Percentiles rank a stretch among this genome's conserved stretches.
Conservation (phyloP, 352 stramenopile species). For the Pythium aristosporum region DNA sequence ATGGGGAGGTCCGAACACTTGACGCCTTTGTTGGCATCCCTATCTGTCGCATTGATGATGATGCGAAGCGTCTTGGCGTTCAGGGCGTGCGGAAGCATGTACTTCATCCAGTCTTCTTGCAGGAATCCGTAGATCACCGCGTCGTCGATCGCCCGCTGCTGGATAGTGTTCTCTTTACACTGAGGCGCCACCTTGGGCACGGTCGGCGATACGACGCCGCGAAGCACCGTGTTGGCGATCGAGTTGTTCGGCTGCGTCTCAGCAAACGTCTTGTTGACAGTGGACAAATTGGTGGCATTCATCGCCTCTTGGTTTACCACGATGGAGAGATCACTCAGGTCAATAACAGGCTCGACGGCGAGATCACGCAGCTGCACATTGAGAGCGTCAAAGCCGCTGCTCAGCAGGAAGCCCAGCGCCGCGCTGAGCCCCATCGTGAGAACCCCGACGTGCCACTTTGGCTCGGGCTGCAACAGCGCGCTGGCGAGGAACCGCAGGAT, state of each 20-base stretch:
- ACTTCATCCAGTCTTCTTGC: constrained; percentile 6
- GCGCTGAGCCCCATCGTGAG: background rate
- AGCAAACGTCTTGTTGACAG: background rate
- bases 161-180: background rate
- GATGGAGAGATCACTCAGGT: background rate
- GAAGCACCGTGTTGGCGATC: constrained; percentile 8
- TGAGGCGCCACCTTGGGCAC: background rate
- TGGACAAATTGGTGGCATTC: background rate
- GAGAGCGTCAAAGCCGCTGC: constrained; percentile 7
- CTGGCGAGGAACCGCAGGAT: constrained; percentile 5
- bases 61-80: background rate
- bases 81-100: background rate
- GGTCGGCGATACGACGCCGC: background rate
- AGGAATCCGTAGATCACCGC: background rate
- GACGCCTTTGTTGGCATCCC: background rate
- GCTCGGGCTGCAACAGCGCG: background rate
- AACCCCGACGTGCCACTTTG: background rate
- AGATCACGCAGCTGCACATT: constrained; percentile 3
- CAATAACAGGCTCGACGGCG: background rate
- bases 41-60: background rate
- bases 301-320: background rate
- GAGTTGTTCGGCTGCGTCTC: constrained; percentile 5
- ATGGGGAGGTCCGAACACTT: background rate
- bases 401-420: background rate
- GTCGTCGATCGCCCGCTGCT: background rate